A percentile compares a stretch with the other conserved stretches of the same genome.
Conservation (phyloP, 2,329 filamentous ascomycete genomes). For the Neophaeococcomyces aloes region DNA sequence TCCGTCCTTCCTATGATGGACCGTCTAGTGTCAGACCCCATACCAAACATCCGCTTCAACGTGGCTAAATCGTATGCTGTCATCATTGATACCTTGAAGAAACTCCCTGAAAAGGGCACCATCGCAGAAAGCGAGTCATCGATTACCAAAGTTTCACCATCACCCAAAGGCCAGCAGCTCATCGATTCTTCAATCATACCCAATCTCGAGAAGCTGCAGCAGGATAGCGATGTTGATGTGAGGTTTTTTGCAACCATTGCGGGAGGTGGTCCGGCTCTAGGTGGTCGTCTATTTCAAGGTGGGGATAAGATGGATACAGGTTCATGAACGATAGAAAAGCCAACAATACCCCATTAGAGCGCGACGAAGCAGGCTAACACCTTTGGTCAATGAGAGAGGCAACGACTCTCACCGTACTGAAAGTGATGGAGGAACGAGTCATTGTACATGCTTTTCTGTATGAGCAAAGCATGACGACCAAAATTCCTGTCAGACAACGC, state of each 20-base stretch:
- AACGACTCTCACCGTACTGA: too few relatives aligned
- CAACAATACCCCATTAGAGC: background rate
- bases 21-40: slow-evolving; percentile 84
- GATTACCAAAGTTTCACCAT: slow-evolving; percentile 48
- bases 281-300: slow-evolving; percentile 32
- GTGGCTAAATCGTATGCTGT: slow-evolving; percentile 95
- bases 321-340: slow-evolving; percentile 5
- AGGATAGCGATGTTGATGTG: slow-evolving; percentile 96
- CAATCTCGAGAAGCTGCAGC: slow-evolving; percentile 86
- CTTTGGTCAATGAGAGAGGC: too few relatives aligned
- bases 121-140: slow-evolving; percentile 76
- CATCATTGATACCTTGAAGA: slow-evolving; percentile 81
- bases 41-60: slow-evolving; percentile 98
- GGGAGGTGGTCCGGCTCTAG: slow-evolving; percentile 43
- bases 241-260: slow-evolving; percentile 94
- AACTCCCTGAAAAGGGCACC: slow-evolving; percentile 79
- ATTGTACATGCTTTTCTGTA: background rate
- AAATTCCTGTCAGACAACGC: background rate
- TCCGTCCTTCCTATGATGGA: slow-evolving; percentile 94
- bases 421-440: too few relatives aligned
- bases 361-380: too few relatives aligned
- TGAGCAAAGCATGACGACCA: background rate
- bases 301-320: slow-evolving; percentile 32
- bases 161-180: slow-evolving; percentile 62
- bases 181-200: slow-evolving; percentile 81